Evolutionary conservation across 2,329 filamentous ascomycete species (phyloP).

Genomic region (Passalora sequoiae): DNA sequence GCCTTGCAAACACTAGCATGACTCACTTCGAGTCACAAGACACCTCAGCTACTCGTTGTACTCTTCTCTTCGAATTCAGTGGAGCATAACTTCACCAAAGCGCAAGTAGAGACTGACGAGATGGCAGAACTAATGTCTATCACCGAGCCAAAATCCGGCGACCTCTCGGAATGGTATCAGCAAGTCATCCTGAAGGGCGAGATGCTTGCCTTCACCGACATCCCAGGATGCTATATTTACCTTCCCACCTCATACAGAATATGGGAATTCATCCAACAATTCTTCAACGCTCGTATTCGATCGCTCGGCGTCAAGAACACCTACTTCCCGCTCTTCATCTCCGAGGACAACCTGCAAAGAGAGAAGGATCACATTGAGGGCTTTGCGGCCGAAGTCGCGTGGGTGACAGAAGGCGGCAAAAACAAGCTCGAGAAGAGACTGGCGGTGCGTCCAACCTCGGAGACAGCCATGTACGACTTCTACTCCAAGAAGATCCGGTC

Average conservation of each 20-base stretch:
- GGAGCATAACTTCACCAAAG: background rate
- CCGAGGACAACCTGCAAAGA: conserved; percentile 73
- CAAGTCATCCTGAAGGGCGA: conserved; percentile 95
- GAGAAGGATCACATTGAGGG: conserved; percentile 98
- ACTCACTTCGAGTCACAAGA: conserved; percentile 1
- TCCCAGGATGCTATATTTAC: conserved; percentile 94
- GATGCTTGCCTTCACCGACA: conserved; percentile 97
- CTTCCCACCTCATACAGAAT: conserved; percentile 64
- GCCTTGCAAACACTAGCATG: background rate
- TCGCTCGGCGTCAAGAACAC: conserved; percentile 88
- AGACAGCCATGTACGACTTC: conserved; percentile 90
- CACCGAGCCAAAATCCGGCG: conserved; percentile 74
- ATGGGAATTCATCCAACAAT: conserved; percentile 61
- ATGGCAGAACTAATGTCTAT: conserved; percentile 68
- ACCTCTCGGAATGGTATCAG: conserved; percentile 95
- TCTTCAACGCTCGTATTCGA: conserved; percentile 67
- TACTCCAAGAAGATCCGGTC: conserved; percentile 96
- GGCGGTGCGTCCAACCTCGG: conserved; percentile 63
- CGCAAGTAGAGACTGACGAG: background rate
- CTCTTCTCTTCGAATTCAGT: background rate
- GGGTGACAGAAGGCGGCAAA: conserved; percentile 86
- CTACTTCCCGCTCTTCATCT: conserved; percentile 95
- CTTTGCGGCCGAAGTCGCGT: conserved; percentile 89
- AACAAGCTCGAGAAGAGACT: conserved; percentile 82
- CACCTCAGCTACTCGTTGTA: background rate